Evolutionary conservation across 2,329 filamentous ascomycete genomes (phyloP), one percentile per base, ranked within the genome.

Genomic region (Raffaelea arxii): DNA sequence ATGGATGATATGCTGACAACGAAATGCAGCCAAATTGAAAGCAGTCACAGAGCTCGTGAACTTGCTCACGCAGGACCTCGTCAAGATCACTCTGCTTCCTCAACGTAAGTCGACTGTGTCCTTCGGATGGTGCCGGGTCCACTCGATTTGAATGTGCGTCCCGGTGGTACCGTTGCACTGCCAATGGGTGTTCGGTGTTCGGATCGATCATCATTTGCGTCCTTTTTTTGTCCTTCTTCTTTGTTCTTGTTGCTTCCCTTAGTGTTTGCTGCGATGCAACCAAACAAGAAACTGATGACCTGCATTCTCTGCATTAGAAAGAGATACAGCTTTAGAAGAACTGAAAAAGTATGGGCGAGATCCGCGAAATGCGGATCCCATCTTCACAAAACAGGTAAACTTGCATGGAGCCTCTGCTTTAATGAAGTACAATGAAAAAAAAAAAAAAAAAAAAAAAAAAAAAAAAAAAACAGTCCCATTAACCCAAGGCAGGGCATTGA

Each of bases 261-360:
- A n/a, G n/a, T n/a, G n/a, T n/a, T n/a, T n/a, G n/a, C n/a, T n/a
- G n/a, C n/a, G n/a, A n/a, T n/a, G n/a, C n/a, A n/a, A n/a, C 25
- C 21, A 23, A 37, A 22, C 2, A 19, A 16, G 12, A 25, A 27
- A n/a, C 23, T 53, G 14, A 49, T 32, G 14, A 12, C 9, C 14
- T 19, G 16, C 51, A n/a, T n/a, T n/a, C n/a, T n/a, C n/a, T n/a
- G n/a, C n/a, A 10, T 18, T n/a, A 88, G 85, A 86, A 58, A 75
- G 80, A 51, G 75, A 79, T 55, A 65, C 71, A 10, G 69, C 71
- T 12, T 63, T 84, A 4, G 78, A 83, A 54, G 68, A 88, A 55
- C 71, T 96, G 42, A 95, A 95, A 64, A 70, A 90, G 25, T 77
- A 86, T 57, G 84, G 89, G 6, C 80, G 89, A 50, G 80, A 84